Evolutionary conservation across 495 filamentous ascomycete species (phyloP).

Genomic region (Penicillium parvum): DNA sequence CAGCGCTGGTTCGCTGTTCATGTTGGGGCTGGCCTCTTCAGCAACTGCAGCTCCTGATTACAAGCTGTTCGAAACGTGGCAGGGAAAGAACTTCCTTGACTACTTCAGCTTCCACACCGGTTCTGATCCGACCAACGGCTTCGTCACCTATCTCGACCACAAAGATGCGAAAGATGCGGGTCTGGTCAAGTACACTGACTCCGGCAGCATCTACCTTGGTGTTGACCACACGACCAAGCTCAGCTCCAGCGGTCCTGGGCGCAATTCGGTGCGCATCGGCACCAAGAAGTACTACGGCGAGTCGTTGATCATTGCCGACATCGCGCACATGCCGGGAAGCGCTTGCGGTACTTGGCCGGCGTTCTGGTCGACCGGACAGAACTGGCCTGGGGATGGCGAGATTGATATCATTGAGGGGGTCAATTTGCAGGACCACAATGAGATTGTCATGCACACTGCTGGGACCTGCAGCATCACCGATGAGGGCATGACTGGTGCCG

Average conservation of each 20-base stretch:
- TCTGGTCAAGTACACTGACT: constrained; percentile 52
- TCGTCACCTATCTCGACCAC: constrained; percentile 60
- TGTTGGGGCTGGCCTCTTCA: constrained; percentile 17
- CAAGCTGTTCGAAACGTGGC: constrained; percentile 41
- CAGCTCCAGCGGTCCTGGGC: constrained; percentile 45
- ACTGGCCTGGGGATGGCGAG: constrained; percentile 79
- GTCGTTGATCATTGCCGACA: constrained; percentile 69
- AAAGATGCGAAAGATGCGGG: constrained; percentile 49
- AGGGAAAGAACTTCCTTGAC: constrained; percentile 46
- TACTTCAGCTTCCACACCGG: constrained; percentile 47
- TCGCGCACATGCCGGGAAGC: constrained; percentile 69
- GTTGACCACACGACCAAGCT: constrained; percentile 43
- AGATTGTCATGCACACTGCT: constrained; percentile 72
- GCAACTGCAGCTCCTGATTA: constrained; percentile 26
- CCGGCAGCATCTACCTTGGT: constrained; percentile 48
- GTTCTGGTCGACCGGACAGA: constrained; percentile 68
- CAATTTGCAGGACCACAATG: constrained; percentile 58
- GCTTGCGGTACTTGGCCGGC: constrained; percentile 72
- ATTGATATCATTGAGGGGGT: constrained; percentile 93
- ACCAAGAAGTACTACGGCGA: constrained; percentile 64
- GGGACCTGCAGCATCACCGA: constrained; percentile 58
- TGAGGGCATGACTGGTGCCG: constrained; percentile 43
- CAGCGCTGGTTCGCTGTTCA: constrained; percentile 28
- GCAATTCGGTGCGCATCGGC: constrained; percentile 62
- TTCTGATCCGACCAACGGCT: constrained; percentile 66